Conservation (phyloP, 768 basidiomycete genomes). For the Hydnum rufescens region DNA sequence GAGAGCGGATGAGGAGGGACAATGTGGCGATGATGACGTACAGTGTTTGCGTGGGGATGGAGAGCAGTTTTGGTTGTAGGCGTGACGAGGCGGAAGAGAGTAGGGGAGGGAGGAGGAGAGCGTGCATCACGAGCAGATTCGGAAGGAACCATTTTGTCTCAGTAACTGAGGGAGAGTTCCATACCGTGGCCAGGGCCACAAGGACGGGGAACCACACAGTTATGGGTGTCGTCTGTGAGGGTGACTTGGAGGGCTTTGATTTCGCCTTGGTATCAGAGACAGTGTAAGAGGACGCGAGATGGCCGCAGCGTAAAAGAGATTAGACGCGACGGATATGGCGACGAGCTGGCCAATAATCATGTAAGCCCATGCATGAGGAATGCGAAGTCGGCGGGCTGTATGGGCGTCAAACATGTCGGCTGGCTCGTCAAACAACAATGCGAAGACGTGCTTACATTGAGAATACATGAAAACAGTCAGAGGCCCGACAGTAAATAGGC, state of each 20-base stretch:
- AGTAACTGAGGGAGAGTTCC: constrained; percentile 25
- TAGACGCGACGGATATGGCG: constrained; percentile 44
- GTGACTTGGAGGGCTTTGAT: too few relatives aligned
- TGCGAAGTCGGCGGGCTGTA: constrained; percentile 13
- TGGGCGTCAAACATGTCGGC: not conserved
- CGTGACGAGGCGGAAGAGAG: constrained; percentile 11
- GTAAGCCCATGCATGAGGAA: constrained; percentile 41
- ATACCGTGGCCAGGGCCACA: constrained; percentile 27
- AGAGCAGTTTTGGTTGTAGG: not conserved
- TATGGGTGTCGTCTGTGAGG: too few relatives aligned
- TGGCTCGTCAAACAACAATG: not conserved
- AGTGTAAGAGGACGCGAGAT: constrained; percentile 3
- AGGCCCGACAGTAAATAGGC: constrained; percentile 35
- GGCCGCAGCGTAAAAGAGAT: constrained; percentile 35
- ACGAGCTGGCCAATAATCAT: constrained; percentile 57
- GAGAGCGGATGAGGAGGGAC: constrained; percentile 20
- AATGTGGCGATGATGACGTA: constrained; percentile 21
- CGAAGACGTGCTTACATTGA: constrained; percentile 25
- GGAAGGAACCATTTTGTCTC: constrained; percentile 28
- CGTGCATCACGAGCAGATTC: constrained; percentile 43
- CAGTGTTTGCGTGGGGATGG: constrained; percentile 15
- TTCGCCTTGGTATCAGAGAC: constrained; percentile 2
- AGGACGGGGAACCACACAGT: constrained; percentile 26
- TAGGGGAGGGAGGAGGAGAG: constrained; percentile 33
- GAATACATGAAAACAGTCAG: constrained; percentile 33